phyloP scores from a whole-genome alignment of 176 grass and related monocot genomes.

The Eragrostis curvula region DNA sequence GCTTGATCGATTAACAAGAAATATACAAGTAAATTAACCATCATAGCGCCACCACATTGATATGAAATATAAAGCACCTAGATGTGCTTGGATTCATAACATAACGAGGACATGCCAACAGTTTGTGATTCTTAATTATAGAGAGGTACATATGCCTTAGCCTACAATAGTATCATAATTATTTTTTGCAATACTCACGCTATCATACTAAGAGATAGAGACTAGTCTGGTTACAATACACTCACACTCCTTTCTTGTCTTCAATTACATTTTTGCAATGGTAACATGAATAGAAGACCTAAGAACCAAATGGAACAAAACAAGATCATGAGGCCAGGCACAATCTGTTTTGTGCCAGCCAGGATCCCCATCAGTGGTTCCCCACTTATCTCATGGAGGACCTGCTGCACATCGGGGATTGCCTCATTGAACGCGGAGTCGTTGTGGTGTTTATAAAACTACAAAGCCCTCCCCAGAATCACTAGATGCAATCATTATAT shows the following conservation, averaged over 20 bases:
- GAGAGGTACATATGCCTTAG: not conserved
- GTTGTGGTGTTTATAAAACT: not conserved
- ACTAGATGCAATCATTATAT: not conserved
- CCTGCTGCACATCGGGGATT: not conserved
- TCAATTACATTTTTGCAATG: not conserved
- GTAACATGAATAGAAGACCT: too few species aligned
- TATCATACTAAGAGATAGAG: not conserved
- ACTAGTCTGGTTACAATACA: not conserved
- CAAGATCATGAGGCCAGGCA: too few species aligned
- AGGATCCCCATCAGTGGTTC: too few species aligned
- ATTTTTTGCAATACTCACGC: not conserved
- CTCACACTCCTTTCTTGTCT: not conserved
- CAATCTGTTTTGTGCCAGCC: not conserved
- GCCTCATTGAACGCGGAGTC: not conserved
- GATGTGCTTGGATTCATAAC: too few species aligned
- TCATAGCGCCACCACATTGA: not conserved
- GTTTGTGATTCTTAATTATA: conserved; percentile 6
- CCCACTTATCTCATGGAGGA: not conserved
- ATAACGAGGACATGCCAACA: not conserved
- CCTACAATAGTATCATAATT: not conserved
- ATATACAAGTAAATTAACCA: not conserved
- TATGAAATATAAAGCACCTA: not conserved
- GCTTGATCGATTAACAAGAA: conserved; percentile 24
- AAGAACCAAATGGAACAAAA: too few species aligned
- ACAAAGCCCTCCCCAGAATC: not conserved